These are phyloP conservation scores for Scheffersomyces lignosus DNA, from an alignment of 805 yeast genomes.

Conservation along the genomic window DNA sequence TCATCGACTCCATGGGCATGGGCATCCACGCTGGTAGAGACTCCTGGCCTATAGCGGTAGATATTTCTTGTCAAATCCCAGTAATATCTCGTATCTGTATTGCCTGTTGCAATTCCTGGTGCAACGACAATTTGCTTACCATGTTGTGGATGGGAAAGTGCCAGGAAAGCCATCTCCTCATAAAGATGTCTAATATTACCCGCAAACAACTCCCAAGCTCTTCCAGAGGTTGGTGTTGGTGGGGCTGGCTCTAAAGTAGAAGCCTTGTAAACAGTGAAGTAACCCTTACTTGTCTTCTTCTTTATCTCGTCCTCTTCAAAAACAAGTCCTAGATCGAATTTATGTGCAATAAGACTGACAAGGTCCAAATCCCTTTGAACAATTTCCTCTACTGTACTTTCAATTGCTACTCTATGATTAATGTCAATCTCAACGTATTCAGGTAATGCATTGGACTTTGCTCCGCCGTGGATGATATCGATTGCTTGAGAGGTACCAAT, in stretches of 20 bases:
- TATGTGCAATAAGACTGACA: slow-evolving; percentile 43
- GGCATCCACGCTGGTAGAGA: slow-evolving; percentile 29
- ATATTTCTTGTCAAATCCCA: slow-evolving; percentile 63
- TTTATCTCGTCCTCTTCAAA: slow-evolving; percentile 28
- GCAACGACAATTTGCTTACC: slow-evolving; percentile 41
- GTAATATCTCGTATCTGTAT: slow-evolving; percentile 68
- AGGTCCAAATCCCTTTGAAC: slow-evolving; percentile 36
- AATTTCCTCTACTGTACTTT: slow-evolving; percentile 47
- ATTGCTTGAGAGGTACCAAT: slow-evolving; percentile 67
- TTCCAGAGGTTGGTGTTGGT: slow-evolving; percentile 43
- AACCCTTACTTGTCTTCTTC: slow-evolving; percentile 37
- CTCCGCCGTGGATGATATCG: slow-evolving; percentile 69
- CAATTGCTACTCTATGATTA: slow-evolving; percentile 67
- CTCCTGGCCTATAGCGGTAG: slow-evolving; percentile 58
- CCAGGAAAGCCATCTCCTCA: slow-evolving; percentile 43
- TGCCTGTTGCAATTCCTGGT: slow-evolving; percentile 64
- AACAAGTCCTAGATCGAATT: slow-evolving; percentile 49
- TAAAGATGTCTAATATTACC: slow-evolving; percentile 47
- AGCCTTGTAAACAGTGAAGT: slow-evolving; percentile 32
- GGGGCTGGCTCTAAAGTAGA: slow-evolving; percentile 52
- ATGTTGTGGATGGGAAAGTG: slow-evolving; percentile 23
- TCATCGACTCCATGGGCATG: slow-evolving; percentile 68
- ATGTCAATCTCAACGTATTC: slow-evolving; percentile 54
- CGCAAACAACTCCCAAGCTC: slow-evolving; percentile 43
- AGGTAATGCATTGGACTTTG: slow-evolving; percentile 76